phyloP scores from a whole-genome alignment of 2,329 filamentous ascomycete species.

The Fusarium decemcellulare region DNA sequence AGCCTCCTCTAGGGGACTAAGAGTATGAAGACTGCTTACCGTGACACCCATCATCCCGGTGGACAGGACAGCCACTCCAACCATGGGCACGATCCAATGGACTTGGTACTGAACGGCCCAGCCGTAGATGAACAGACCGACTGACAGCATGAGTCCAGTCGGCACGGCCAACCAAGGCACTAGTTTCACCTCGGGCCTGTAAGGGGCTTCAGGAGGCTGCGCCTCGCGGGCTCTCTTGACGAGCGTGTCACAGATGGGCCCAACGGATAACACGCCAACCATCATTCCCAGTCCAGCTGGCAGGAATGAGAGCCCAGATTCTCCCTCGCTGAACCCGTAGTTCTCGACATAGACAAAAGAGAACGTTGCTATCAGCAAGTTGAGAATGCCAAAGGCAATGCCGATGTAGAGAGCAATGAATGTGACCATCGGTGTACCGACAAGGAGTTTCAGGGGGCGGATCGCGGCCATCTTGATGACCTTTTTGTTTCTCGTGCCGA shows the following conservation, averaged over 20 bases:
- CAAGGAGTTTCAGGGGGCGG: background rate
- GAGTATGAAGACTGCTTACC: background rate
- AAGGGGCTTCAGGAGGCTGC: background rate
- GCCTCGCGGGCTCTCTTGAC: background rate
- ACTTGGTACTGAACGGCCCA: background rate
- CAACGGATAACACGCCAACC: background rate
- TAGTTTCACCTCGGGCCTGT: background rate
- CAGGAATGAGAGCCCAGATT: background rate
- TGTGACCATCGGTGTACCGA: background rate
- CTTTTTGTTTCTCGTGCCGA: background rate
- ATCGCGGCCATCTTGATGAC: background rate
- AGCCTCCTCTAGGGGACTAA: background rate
- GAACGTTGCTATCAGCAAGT: background rate
- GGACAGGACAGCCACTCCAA: background rate
- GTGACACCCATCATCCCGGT: background rate
- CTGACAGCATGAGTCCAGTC: background rate
- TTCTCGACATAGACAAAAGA: background rate
- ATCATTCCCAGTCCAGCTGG: background rate
- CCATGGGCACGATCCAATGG: background rate
- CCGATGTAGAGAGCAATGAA: background rate
- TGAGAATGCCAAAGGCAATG: background rate
- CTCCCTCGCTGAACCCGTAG: background rate
- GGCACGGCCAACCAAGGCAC: background rate
- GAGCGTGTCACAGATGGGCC: background rate
- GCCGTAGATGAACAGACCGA: background rate